These are phyloP conservation scores for Fusarium sp. DNA, from an alignment of 2,329 filamentous ascomycete species.

Conservation along the genomic window DNA sequence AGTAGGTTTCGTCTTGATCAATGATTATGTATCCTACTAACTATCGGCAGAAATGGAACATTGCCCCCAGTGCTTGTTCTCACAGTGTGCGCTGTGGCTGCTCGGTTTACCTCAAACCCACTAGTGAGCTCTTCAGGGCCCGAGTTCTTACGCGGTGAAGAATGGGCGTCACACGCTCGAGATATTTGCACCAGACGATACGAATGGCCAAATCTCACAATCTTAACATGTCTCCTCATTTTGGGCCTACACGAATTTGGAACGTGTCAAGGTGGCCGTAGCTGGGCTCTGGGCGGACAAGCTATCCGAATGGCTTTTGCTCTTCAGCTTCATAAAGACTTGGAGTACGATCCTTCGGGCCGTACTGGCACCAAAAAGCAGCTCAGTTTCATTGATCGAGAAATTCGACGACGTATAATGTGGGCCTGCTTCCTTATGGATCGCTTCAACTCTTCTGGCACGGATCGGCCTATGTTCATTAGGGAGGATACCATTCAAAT, in stretches of 20 bases:
- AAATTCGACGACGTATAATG: slow-evolving; percentile 94
- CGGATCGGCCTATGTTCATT: slow-evolving; percentile 90
- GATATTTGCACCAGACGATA: slow-evolving; percentile 89
- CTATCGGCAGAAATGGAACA: slow-evolving; percentile 60
- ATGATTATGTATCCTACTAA: slow-evolving; percentile 12
- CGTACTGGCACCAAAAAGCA: slow-evolving; percentile 71
- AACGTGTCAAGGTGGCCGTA: slow-evolving; percentile 94
- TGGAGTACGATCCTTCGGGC: slow-evolving; percentile 83
- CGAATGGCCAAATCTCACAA: slow-evolving; percentile 96
- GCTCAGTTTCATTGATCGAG: slow-evolving; percentile 90
- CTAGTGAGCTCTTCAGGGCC: slow-evolving; percentile 80
- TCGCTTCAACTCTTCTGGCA: slow-evolving; percentile 95
- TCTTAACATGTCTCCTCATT: slow-evolving; percentile 89
- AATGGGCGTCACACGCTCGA: slow-evolving; percentile 89
- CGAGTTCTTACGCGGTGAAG: slow-evolving; percentile 85
- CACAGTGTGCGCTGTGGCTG: slow-evolving; percentile 96
- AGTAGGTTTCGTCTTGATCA: slow-evolving; percentile 61
- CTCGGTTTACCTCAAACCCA: slow-evolving; percentile 92
- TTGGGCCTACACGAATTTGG: slow-evolving; percentile 95
- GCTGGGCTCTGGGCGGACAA: slow-evolving; percentile 95
- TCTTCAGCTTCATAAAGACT: slow-evolving; percentile 90
- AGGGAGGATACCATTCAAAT: slow-evolving; percentile 90
- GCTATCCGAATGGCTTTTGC: slow-evolving; percentile 98
- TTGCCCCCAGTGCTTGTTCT: slow-evolving; percentile 91
- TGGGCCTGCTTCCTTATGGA: slow-evolving; percentile 99